Base-by-base conservation (phyloP, 441 rosid species). In the Hura crepitans region DNA sequence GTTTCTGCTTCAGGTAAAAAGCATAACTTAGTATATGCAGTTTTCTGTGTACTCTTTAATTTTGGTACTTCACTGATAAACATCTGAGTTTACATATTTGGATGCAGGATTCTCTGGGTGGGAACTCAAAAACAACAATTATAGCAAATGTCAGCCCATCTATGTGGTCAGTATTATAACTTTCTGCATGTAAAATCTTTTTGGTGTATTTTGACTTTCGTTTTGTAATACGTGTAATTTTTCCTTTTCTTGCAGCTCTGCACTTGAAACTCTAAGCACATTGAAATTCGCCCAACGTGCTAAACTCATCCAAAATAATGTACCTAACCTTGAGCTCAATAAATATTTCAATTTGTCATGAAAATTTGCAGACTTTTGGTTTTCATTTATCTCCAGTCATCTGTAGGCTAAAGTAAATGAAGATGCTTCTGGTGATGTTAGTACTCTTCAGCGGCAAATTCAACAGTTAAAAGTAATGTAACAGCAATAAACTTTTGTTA, bases 81-180 rank as follows among this genome's bases (percentile, higher is more conserved):
- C 31, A 51, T 27, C 4, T 74, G 31, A 63, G 9, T 70, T 75
- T 60, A 65, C 30, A 62, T 68, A 39, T 72, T 75, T 74, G 70
- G 68, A 62, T 79, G 74, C 95, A 93, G 98, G 98, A 93, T 82
- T 93, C 97, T 72, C 77, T 93, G 2, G 98, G 98, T 70, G 98
- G 98, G 74, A 93, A 93, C 75, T 93, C 98, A 8, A 93, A 93
- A 81, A 93, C 98, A 72, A 88, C 90, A 76, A 88, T 93, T 49
- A 91, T 93, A 80, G 98, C 98, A 73, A 93, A 93, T 78, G 89
- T 89, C 87, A 93, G 96, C 85, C 95, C 98, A 77, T 93, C 98
- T 49, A 79, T 80, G 55, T 84, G 98, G 98, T 93, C 47, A 49
- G 89, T 83, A 54, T 62, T 59, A 62, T 56, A 58, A 20, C 68